Base-by-base conservation (phyloP, 192 early-diverging fungal species). In the Podochytrium sp. region DNA sequence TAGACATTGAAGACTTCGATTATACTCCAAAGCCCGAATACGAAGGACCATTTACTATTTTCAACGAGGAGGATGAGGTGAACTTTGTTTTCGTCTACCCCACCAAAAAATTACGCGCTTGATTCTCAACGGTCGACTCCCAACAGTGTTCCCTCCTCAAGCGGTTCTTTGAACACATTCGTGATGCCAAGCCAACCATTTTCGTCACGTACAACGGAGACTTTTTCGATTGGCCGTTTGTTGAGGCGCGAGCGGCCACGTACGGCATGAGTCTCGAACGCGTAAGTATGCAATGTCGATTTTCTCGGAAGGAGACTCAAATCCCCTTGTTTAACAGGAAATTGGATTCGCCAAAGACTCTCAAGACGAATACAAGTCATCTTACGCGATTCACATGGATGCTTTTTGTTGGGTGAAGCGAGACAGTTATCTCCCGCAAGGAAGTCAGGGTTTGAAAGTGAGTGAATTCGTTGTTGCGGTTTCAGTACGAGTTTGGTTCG, bases 121-220 rank as follows among this genome's bases (percentile, higher is more conserved):
- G n/a, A n/a, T 30, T 12, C 32, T 35, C 37, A 25, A 63, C 37
- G 5, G 18, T 63, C 14, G 6, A 18, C 16, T 37, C 4, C n/a
- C 32, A 35, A 12, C 67, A 92, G 90, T 66, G 76, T 32, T 81
- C 90, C 5, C 72, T 95, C 4, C 69, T 99, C 14, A 81, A 83
- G 5, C 86, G 95, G 37, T 99, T 99, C 77, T 96, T 98, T 78
- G 91, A 92, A 33, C 96, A 99, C 75, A 90, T 99, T 38, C 84
- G 89, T 38, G 84, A 91, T 10, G 86, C 86, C 20, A 86, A 89
- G 61, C 98, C 98, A 0, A 93, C 91, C 0, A 90, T 99, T 16
- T 81, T 95, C 80, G 95, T 92, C 1, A 97, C 98, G 3, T 99
- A 99, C 77, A 99, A 99, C 90, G 98, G 98, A 71, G 98, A 99